Conservation (phyloP, 306 rosid species). For the Inga laurina region DNA sequence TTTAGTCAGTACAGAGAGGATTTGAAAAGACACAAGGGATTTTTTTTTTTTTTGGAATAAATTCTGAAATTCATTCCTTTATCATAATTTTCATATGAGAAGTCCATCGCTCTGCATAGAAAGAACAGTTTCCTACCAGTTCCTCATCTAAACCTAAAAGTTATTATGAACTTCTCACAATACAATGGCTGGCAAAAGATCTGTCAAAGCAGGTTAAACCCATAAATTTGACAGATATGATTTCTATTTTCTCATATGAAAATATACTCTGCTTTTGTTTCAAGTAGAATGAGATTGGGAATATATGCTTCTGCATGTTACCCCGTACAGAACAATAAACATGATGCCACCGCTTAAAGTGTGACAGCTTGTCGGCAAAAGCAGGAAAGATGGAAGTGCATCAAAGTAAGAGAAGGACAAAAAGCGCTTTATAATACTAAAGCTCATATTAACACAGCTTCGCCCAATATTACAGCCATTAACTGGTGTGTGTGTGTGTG, state of each 20-base stretch:
- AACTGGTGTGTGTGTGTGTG: no score
- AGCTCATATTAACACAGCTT: neutral
- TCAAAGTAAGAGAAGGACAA: conserved; percentile 35
- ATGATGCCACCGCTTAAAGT: conserved; percentile 10
- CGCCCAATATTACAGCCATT: neutral
- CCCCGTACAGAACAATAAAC: conserved; percentile 15
- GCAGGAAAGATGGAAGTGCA: conserved; percentile 26
- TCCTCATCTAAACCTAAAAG: neutral
- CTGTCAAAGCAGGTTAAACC: conserved; percentile 35
- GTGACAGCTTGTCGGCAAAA: conserved; percentile 14
- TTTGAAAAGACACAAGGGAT: neutral
- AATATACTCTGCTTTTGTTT: conserved; percentile 11
- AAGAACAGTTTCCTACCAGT: neutral
- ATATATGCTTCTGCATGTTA: conserved; percentile 17
- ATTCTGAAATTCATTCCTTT: no score
- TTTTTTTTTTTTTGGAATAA: no score
- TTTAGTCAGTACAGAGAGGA: neutral
- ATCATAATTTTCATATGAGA: no score
- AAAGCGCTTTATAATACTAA: neutral
- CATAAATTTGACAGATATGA: neutral
- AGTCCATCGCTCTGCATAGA: no score
- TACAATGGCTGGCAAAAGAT: neutral
- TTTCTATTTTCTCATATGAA: neutral
- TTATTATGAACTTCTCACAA: neutral
- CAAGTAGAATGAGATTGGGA: neutral